These are phyloP conservation scores for Moniliella sp. DNA, from an alignment of 1,284 basidiomycete genomes.

Conservation along the genomic window DNA sequence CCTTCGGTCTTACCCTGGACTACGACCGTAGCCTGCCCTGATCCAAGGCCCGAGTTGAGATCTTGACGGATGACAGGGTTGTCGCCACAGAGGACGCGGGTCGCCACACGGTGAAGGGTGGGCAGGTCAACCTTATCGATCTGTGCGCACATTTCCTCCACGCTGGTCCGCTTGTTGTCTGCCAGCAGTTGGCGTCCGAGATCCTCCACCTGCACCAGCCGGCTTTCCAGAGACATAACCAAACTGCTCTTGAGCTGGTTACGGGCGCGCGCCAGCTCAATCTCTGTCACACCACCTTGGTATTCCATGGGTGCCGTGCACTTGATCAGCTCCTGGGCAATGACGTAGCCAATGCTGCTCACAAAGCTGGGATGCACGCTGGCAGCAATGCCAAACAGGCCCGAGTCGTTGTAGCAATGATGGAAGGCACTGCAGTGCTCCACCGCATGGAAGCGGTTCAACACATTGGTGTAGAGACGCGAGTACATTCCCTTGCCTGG, in stretches of 20 bases:
- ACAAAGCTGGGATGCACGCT: conserved; percentile 53
- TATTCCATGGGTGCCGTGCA: conserved; percentile 35
- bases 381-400: conserved; percentile 76
- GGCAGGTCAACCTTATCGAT: conserved; percentile 60
- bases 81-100: conserved; percentile 42
- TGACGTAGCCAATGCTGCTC: conserved; percentile 54
- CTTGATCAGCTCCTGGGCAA: conserved; percentile 52
- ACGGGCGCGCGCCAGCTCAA: conserved; percentile 65
- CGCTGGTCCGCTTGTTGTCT: conserved; percentile 64
- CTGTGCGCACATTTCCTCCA: conserved; percentile 73
- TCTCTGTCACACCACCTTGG: conserved; percentile 40
- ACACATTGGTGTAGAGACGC: conserved; percentile 82
- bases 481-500: conserved; percentile 99
- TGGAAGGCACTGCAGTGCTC: conserved; percentile 96
- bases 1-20: conserved; percentile 22
- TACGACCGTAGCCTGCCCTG: conserved; percentile 21
- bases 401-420: conserved; percentile 85
- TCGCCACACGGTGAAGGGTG: conserved; percentile 52
- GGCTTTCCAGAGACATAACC: conserved; percentile 84
- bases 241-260: conserved; percentile 84
- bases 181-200: conserved; percentile 56
- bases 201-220: conserved; percentile 49
- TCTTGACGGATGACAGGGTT: neutral
- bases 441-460: conserved; percentile 78
- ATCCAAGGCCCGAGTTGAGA: conserved; percentile 7